These are phyloP conservation scores for Ganoderma lucidum DNA, from an alignment of 1,284 basidiomycete species.

Conservation along the genomic window DNA sequence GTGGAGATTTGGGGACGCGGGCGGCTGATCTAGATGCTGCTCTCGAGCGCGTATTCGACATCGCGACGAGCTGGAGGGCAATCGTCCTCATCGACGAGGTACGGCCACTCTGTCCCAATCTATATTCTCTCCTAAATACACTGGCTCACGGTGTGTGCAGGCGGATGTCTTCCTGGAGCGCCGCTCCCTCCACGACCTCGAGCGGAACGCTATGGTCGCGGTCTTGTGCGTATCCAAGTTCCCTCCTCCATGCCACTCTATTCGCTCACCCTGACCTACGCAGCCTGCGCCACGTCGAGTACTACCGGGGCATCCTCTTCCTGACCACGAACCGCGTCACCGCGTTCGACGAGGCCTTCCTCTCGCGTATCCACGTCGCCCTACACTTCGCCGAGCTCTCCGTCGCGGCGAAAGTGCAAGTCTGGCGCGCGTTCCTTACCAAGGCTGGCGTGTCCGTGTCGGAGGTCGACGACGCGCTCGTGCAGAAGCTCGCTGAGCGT, in stretches of 20 bases:
- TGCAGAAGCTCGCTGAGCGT: slow-evolving; percentile 39
- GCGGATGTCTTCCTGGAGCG: slow-evolving; percentile 64
- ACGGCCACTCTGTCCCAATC: slow-evolving; percentile 34
- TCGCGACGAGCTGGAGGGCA: slow-evolving; percentile 68
- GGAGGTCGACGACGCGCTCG: slow-evolving; percentile 47
- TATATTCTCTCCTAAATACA: background rate
- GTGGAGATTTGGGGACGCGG: slow-evolving; percentile 62
- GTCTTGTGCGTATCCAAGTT: slow-evolving; percentile 50
- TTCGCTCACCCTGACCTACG: slow-evolving; percentile 35
- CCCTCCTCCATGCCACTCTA: background rate
- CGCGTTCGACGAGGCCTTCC: slow-evolving; percentile 72
- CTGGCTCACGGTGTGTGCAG: slow-evolving; percentile 17
- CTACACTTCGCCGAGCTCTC: slow-evolving; percentile 65
- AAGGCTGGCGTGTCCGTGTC: slow-evolving; percentile 41
- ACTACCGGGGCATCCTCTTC: slow-evolving; percentile 72
- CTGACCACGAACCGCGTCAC: slow-evolving; percentile 72
- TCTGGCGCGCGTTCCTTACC: slow-evolving; percentile 64
- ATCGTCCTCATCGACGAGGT: slow-evolving; percentile 69
- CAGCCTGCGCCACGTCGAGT: slow-evolving; percentile 64
- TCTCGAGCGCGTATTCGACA: slow-evolving; percentile 43
- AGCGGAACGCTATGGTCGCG: slow-evolving; percentile 71
- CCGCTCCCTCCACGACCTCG: slow-evolving; percentile 65
- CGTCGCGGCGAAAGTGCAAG: slow-evolving; percentile 54
- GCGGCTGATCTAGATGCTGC: slow-evolving; percentile 44
- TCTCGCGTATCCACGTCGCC: slow-evolving; percentile 72